phyloP scores from a whole-genome alignment of 257 asterid genomes.

The Ligustrum vulgare region DNA sequence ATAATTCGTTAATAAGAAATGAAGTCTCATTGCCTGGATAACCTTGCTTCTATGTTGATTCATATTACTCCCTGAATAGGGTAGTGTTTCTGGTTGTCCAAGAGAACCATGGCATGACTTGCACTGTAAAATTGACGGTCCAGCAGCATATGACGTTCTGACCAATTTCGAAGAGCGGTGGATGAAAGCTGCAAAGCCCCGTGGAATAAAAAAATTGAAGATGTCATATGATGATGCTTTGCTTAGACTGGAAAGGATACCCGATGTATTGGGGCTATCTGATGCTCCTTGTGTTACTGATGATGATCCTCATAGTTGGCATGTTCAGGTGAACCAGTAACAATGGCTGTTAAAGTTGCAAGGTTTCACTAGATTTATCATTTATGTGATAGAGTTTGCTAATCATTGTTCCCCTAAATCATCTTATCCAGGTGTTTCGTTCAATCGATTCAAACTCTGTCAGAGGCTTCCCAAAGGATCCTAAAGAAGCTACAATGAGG shows the following conservation, averaged over 20 bases:
- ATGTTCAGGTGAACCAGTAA: conserved; percentile 45
- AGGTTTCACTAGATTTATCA: neutral
- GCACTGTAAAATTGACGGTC: conserved; percentile 63
- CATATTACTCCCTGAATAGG: neutral
- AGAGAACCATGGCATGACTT: conserved; percentile 74
- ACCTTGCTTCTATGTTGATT: neutral
- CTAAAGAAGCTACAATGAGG: conserved; percentile 3
- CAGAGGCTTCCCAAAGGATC: conserved; percentile 43
- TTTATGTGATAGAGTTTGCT: neutral
- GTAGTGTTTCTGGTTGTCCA: conserved; percentile 30
- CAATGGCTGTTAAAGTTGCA: neutral
- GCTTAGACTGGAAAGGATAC: conserved; percentile 21
- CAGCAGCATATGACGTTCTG: conserved; percentile 59
- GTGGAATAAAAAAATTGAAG: conserved; percentile 35
- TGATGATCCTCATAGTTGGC: conserved; percentile 58
- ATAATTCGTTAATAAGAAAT: neutral
- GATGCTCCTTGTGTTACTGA: conserved; percentile 9
- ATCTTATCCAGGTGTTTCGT: conserved; percentile 41
- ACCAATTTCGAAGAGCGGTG: conserved; percentile 62
- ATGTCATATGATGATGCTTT: conserved; percentile 51
- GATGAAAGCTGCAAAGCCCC: conserved; percentile 48
- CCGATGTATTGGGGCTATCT: neutral
- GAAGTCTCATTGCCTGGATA: neutral
- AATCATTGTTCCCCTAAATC: neutral
- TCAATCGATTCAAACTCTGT: conserved; percentile 63